Conservation (phyloP, 2,329 filamentous ascomycete species). For the Colletotrichum tanaceti region DNA sequence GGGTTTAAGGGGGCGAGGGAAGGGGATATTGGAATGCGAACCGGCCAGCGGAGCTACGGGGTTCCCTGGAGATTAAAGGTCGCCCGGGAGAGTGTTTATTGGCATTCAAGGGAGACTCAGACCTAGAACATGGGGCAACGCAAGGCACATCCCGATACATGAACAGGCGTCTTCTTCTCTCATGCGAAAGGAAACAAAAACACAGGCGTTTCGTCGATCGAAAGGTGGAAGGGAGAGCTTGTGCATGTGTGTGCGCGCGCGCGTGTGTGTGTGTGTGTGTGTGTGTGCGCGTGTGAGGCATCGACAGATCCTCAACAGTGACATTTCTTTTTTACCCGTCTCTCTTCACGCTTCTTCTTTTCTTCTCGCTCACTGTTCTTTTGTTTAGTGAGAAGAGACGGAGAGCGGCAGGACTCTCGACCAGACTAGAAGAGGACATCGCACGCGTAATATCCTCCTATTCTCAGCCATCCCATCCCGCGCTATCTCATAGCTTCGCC, state of each 20-base stretch:
- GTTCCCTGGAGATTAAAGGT: slow-evolving; percentile 34
- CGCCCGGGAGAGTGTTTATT: slow-evolving; percentile 21
- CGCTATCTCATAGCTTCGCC: slow-evolving; percentile 13
- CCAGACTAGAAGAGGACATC: background rate
- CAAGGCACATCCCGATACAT: background rate
- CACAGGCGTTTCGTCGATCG: background rate
- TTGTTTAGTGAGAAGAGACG: background rate
- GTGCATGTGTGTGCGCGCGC: background rate
- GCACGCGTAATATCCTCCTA: slow-evolving; percentile 4
- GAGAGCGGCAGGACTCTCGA: background rate
- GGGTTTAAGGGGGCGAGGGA: background rate
- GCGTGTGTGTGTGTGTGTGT: background rate
- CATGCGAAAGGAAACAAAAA: slow-evolving; percentile 3
- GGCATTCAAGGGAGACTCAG: slow-evolving; percentile 36
- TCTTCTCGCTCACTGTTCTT: background rate
- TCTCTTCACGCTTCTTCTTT: background rate
- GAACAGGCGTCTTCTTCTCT: background rate
- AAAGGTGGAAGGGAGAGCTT: background rate
- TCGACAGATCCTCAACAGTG: background rate
- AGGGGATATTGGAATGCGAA: slow-evolving; percentile 23
- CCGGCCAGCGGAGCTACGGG: slow-evolving; percentile 19
- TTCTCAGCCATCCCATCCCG: background rate
- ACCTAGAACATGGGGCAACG: slow-evolving; percentile 8
- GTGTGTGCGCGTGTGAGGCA: background rate
- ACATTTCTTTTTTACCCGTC: background rate